Evolutionary conservation across 768 basidiomycete genomes (phyloP).

Genomic region (Termitomyces sp.): DNA sequence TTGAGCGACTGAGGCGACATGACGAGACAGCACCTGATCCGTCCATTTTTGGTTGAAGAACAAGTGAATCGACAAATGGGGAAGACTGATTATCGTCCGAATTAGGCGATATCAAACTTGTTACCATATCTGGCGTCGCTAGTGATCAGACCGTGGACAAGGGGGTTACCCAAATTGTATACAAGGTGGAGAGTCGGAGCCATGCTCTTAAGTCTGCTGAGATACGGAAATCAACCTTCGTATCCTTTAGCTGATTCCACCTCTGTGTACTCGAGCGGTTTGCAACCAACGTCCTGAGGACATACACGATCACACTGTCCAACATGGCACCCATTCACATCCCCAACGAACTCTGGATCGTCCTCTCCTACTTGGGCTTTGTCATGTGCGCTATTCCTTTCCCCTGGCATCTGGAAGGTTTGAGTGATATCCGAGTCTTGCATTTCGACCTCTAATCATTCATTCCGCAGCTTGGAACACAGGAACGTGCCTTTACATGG

Average conservation of each 20-base stretch:
- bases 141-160: constrained; percentile 30
- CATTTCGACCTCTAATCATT: background rate
- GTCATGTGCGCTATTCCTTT: constrained; percentile 57
- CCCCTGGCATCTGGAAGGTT: constrained; percentile 68
- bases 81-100: constrained; percentile 17
- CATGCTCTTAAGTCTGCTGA: constrained; percentile 35
- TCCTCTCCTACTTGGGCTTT: constrained; percentile 56
- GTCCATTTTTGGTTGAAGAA: constrained; percentile 19
- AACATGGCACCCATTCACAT: constrained; percentile 23
- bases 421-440: background rate
- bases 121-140: constrained; percentile 20
- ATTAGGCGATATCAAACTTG: constrained; percentile 22
- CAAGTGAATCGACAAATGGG: constrained; percentile 34
- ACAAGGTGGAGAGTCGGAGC: constrained; percentile 32
- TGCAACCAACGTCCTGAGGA: constrained; percentile 18
- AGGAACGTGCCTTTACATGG: constrained; percentile 67
- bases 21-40: constrained; percentile 15
- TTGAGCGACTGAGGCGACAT: background rate
- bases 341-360: constrained; percentile 43
- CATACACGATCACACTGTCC: constrained; percentile 9
- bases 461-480: constrained; percentile 18
- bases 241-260: constrained; percentile 30
- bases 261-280: constrained; percentile 27
- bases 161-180: constrained; percentile 41
- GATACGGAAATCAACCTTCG: constrained; percentile 13